Conservation (phyloP, 2,329 filamentous ascomycete species). For the Colletotrichum noveboracense region DNA sequence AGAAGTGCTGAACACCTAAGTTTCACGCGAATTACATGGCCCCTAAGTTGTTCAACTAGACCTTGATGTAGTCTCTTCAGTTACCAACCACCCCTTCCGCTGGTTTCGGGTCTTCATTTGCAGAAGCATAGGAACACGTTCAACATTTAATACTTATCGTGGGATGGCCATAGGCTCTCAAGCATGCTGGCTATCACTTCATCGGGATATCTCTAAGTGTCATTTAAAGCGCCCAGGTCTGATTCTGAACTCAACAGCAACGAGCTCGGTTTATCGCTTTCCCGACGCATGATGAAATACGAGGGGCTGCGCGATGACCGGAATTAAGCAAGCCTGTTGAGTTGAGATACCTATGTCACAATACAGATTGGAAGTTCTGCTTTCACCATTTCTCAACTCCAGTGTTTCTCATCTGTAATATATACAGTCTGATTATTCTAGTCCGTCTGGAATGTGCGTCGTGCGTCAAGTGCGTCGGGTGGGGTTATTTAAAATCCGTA, state of each 20-base stretch:
- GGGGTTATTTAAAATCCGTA: background rate
- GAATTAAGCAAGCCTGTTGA: background rate
- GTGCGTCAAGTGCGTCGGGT: background rate
- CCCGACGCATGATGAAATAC: rapidly evolving
- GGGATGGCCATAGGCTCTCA: background rate
- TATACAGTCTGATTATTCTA: background rate
- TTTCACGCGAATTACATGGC: rapidly evolving
- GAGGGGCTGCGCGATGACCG: rapidly evolving
- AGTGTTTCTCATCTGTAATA: background rate
- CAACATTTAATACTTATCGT: rapidly evolving
- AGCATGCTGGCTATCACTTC: background rate
- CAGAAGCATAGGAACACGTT: rapidly evolving
- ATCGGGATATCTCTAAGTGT: background rate
- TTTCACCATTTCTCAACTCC: rapidly evolving
- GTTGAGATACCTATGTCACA: background rate
- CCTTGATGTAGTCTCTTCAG: background rate
- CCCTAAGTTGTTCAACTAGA: background rate
- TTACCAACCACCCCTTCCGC: background rate
- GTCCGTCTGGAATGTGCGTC: background rate
- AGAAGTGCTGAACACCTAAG: background rate
- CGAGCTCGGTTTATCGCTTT: too few relatives aligned
- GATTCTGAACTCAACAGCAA: background rate
- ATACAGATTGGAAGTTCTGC: background rate
- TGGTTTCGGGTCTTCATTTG: background rate
- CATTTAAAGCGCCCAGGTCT: background rate